These are phyloP conservation scores for Yamadazyma paraphyllophila DNA, from an alignment of 805 yeast species.

Conservation along the genomic window DNA sequence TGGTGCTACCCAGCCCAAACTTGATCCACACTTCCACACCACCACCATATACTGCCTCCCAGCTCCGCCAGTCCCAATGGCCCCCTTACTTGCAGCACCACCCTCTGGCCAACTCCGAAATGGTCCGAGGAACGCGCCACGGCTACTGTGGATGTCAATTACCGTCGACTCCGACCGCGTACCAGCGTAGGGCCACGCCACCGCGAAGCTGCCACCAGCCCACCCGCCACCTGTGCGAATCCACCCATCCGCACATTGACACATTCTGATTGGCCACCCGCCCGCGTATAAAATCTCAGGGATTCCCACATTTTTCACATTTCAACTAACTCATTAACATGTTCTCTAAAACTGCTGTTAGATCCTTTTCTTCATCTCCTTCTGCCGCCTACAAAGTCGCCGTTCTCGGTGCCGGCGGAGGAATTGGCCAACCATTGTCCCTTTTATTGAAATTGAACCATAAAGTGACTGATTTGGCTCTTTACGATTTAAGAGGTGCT, in stretches of 20 bases:
- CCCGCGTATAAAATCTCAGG: conserved; percentile 1
- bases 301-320: conserved; percentile 1
- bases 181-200: too few species aligned
- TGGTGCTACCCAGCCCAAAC: too few species aligned
- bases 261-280: conserved; percentile 1
- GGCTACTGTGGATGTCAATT: too few species aligned
- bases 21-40: too few species aligned
- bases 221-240: too few species aligned
- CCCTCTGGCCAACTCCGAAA: too few species aligned
- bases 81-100: too few species aligned
- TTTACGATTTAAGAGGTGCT: conserved; percentile 88
- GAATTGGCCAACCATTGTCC: conserved; percentile 73
- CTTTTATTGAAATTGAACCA: conserved; percentile 78
- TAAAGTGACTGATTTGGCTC: conserved; percentile 80
- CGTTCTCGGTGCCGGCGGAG: conserved; percentile 86
- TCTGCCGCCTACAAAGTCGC: conserved; percentile 67
- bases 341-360: conserved; percentile 56
- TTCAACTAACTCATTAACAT: conserved; percentile 25
- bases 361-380: conserved; percentile 68
- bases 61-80: too few species aligned
- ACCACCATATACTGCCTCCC: too few species aligned
- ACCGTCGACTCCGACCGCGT: too few species aligned
- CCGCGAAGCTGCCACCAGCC: too few species aligned
- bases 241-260: neutral
- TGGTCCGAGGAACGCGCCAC: too few species aligned